Evolutionary conservation across 768 basidiomycete species (phyloP).

Genomic region (Tulasnella sp.): DNA sequence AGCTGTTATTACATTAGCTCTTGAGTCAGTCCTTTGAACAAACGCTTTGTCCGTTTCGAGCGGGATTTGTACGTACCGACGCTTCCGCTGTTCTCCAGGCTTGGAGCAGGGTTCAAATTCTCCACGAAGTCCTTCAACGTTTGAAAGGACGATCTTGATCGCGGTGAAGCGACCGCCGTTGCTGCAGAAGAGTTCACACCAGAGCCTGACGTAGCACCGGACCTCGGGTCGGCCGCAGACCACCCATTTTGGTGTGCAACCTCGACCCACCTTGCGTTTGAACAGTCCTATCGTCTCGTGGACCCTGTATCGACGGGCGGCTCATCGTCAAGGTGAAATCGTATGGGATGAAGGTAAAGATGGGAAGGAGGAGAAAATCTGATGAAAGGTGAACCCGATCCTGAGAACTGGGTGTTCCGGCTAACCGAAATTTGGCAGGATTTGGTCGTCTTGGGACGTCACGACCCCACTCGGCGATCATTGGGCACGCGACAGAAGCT

Average conservation of each 20-base stretch:
- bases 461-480: no score
- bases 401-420: not conserved
- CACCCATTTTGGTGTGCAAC: not conserved
- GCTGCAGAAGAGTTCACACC: not conserved
- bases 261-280: not conserved
- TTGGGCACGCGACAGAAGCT: not conserved
- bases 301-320: not conserved
- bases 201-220: not conserved
- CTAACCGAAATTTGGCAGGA: not conserved
- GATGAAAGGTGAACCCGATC: not conserved
- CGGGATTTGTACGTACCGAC: slow-evolving; percentile 24
- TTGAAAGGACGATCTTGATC: not conserved
- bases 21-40: no score
- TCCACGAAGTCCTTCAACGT: not conserved
- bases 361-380: not conserved
- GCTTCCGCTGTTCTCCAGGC: slow-evolving; percentile 47
- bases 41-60: no score
- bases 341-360: not conserved
- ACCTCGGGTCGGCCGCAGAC: not conserved
- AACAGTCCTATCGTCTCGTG: not conserved
- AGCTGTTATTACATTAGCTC: no score
- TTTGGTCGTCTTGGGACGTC: not conserved
- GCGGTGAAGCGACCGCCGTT: not conserved
- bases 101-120: slow-evolving; percentile 19
- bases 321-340: not conserved